phyloP scores from a whole-genome alignment of 805 yeast species.

The Ogataea glucozyma region DNA sequence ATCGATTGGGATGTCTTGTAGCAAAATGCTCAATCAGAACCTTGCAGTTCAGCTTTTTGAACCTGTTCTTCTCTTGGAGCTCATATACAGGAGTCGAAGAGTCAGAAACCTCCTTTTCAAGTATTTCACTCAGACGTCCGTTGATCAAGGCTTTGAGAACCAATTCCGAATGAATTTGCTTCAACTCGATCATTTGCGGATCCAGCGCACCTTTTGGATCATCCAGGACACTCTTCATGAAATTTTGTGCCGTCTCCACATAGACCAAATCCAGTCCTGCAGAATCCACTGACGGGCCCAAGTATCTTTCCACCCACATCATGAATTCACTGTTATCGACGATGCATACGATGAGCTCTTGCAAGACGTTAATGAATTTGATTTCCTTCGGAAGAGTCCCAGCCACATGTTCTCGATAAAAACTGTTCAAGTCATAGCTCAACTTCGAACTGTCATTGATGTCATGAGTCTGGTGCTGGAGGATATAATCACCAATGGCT shows the following conservation, averaged over 20 bases:
- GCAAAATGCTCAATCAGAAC: slow-evolving; percentile 38
- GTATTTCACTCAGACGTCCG: slow-evolving; percentile 27
- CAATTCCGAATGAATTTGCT: slow-evolving; percentile 15
- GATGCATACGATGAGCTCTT: slow-evolving; percentile 36
- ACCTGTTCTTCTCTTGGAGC: slow-evolving; percentile 50
- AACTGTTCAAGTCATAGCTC: slow-evolving; percentile 38
- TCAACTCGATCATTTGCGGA: slow-evolving; percentile 8
- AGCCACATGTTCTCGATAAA: slow-evolving; percentile 37
- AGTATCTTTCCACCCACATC: slow-evolving; percentile 52
- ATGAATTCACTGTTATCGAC: slow-evolving; percentile 35
- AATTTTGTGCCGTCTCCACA: slow-evolving; percentile 6
- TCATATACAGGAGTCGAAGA: slow-evolving; percentile 16
- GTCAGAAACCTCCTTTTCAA: slow-evolving; percentile 11
- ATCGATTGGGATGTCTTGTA: slow-evolving; percentile 20
- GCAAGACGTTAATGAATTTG: slow-evolving; percentile 42
- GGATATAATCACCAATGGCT: slow-evolving; percentile 16
- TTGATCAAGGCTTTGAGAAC: slow-evolving; percentile 23
- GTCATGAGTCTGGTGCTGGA: slow-evolving; percentile 39
- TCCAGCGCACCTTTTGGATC: slow-evolving; percentile 8
- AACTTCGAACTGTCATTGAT: slow-evolving; percentile 34
- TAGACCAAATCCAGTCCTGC: slow-evolving; percentile 51
- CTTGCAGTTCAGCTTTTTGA: slow-evolving; percentile 22
- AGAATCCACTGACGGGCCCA: slow-evolving; percentile 56
- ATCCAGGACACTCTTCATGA: slow-evolving; percentile 14
- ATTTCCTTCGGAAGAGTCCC: slow-evolving; percentile 37